phyloP scores from a whole-genome alignment of 192 early-diverging fungal genomes.

The Backusella parvicylindrica region DNA sequence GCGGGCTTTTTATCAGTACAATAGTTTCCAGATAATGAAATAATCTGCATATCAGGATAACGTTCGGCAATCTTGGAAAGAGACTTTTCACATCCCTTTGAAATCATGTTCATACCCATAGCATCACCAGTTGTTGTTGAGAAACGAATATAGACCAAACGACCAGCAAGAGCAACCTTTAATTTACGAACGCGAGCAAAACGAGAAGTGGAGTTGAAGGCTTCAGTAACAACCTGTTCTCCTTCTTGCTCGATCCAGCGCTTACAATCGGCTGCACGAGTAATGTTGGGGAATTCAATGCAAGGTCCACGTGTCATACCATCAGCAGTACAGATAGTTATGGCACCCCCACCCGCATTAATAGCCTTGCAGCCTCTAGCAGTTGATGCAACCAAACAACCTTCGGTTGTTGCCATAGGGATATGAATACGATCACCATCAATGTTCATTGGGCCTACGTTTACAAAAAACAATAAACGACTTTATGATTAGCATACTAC shows the following conservation, averaged over 20 bases:
- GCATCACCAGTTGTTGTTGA: constrained; percentile 90
- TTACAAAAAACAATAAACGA: no score
- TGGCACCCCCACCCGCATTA: constrained; percentile 80
- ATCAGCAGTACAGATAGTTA: constrained; percentile 73
- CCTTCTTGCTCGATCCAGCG: constrained; percentile 73
- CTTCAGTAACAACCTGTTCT: constrained; percentile 55
- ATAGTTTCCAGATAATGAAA: constrained; percentile 89
- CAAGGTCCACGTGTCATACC: constrained; percentile 94
- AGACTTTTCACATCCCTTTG: constrained; percentile 89
- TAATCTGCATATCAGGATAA: constrained; percentile 74
- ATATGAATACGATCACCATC: constrained; percentile 81
- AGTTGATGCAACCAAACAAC: constrained; percentile 84
- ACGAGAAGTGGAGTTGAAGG: constrained; percentile 86
- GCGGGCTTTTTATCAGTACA: constrained; percentile 97
- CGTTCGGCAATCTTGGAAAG: constrained; percentile 55
- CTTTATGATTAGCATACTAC: background rate
- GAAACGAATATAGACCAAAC: constrained; percentile 85
- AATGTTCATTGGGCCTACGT: constrained; percentile 65
- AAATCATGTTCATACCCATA: constrained; percentile 99
- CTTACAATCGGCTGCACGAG: constrained; percentile 63
- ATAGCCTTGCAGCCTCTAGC: constrained; percentile 95
- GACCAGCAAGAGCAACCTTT: constrained; percentile 81
- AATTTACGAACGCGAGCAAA: constrained; percentile 82
- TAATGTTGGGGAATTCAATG: constrained; percentile 75
- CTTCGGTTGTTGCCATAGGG: constrained; percentile 97